Evolutionary conservation across 441 rosid species (phyloP), one percentile per base, ranked within the genome.

Genomic region (Heliophila coronopifolia): DNA sequence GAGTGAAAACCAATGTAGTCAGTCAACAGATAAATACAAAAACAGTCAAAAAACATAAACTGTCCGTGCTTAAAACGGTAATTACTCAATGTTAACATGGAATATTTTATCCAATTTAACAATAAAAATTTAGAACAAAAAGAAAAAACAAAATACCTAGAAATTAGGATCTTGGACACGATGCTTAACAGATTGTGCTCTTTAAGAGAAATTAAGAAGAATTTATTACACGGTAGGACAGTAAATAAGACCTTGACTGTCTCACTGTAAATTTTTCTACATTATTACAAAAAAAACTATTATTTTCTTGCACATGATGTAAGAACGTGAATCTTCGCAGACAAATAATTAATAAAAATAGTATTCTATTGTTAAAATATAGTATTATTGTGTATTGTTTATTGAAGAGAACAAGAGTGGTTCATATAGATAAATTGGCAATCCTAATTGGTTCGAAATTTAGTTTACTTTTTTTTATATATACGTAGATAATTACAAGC

Each of bases 151-250:
- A n/a, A n/a, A n/a, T n/a, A n/a, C n/a, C 44, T 50, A 33, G 39
- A 61, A 35, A 35, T 22, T 38, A 62, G 31, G 59, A 44, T 30
- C 35, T 23, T 37, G 46, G 42, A 52, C 54, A 61, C 42, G 41
- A 45, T 61, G 48, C 36, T 30, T 44, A 22, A n/a, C 39, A 44
- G 6, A 33, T 37, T 36, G 59, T 35, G 26, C 14, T 44, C n/a
- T n/a, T n/a, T n/a, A n/a, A n/a, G n/a, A n/a, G n/a, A n/a, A n/a
- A n/a, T n/a, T n/a, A n/a, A n/a, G n/a, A n/a, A n/a, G n/a, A 28
- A 44, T 52, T 50, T 35, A 44, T 14, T 45, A 28, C 36, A 28
- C 4, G 28, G 19, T 10, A 9, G 6, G 38, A 13, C 18, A 51
- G 27, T 60, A 50, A 51, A n/a, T 15, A 54, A 24, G 27, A 37